Base-by-base conservation (phyloP, 768 basidiomycete genomes). In the Pleurotus salmoneostramineus region DNA sequence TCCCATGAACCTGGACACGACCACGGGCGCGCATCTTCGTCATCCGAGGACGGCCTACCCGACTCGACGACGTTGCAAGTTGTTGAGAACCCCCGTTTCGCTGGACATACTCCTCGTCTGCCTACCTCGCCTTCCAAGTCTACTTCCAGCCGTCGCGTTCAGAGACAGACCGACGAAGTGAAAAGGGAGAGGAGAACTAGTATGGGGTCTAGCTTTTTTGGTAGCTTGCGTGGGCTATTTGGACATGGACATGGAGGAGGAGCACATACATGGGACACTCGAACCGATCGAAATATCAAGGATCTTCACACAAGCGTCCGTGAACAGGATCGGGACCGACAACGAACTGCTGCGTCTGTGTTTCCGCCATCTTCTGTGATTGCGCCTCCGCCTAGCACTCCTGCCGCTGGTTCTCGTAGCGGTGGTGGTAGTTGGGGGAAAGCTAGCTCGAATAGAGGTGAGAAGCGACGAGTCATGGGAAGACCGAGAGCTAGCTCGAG, bases 51-150 rank as follows among this genome's bases (percentile, higher is more conserved):
- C 14, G 61, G 69, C 11, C 27, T 8, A 8, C 21, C 27, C 8
- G 63, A 65, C 6, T 65, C 65, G 35, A 66, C 65, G 1, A 68
- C 72, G n/a, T 60, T 80, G 8, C 67, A 71, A 43, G 72, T 84
- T 4, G 76, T 81, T n/a, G 85, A 85, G 63, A 87, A 87, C 61
- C 77, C 81, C 11, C 74, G 79, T 27, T 85, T 82, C 58, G 21
- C 21, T 27, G 21, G 21, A 27, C 21, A 27, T 27, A 27, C 21
- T 3, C 21, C 21, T 27, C 21, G 21, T 27, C 21, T 27, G 2
- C 21, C 21, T 27, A 27, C 21, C 2, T 27, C 21, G 3, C 21
- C 21, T 27, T 27, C 21, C 21, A 27, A 27, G 21, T 27, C 21
- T n/a, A n/a, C n/a, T 3, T 27, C 21, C 15, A 45, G 44, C 11